These are phyloP conservation scores for Yamagishiella unicocca DNA, from an alignment of 139 green algal genomes.

Conservation along the genomic window DNA sequence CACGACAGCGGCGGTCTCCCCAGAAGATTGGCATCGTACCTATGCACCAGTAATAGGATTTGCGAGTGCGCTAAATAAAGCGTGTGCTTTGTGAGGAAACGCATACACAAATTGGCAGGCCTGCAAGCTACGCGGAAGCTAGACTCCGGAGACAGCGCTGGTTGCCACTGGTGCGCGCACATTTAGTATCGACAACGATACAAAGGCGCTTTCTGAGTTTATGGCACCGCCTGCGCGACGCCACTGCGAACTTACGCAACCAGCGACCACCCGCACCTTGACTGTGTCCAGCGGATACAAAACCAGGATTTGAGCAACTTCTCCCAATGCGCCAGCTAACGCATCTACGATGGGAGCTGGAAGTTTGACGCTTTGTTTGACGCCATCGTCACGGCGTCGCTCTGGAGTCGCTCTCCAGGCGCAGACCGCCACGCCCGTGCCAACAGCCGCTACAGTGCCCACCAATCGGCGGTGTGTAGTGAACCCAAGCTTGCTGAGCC, in stretches of 20 bases:
- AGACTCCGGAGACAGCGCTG: too few species aligned
- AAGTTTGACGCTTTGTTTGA: neutral
- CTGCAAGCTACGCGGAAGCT: too few species aligned
- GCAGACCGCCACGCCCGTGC: neutral
- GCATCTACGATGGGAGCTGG: conserved; percentile 2
- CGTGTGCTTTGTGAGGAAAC: too few species aligned
- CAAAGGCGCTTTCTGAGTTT: too few species aligned
- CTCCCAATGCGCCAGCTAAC: conserved; percentile 53
- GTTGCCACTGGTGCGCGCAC: too few species aligned
- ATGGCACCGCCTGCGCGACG: too few species aligned
- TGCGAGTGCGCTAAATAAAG: too few species aligned
- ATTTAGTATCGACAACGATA: too few species aligned
- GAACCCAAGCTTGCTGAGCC: neutral
- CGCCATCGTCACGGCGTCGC: neutral
- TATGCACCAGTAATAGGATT: too few species aligned
- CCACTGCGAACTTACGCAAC: too few species aligned
- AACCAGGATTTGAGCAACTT: conserved; percentile 70
- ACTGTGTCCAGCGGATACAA: conserved; percentile 82
- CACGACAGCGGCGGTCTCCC: conserved; percentile 48
- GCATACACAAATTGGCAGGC: too few species aligned
- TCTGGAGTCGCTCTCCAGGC: neutral
- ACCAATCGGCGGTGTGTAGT: neutral
- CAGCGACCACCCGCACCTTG: too few species aligned
- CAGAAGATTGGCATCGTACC: conserved; percentile 72
- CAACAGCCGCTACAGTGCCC: neutral